phyloP scores from a whole-genome alignment of 2,329 filamentous ascomycete genomes.

The Didymella glomerata region DNA sequence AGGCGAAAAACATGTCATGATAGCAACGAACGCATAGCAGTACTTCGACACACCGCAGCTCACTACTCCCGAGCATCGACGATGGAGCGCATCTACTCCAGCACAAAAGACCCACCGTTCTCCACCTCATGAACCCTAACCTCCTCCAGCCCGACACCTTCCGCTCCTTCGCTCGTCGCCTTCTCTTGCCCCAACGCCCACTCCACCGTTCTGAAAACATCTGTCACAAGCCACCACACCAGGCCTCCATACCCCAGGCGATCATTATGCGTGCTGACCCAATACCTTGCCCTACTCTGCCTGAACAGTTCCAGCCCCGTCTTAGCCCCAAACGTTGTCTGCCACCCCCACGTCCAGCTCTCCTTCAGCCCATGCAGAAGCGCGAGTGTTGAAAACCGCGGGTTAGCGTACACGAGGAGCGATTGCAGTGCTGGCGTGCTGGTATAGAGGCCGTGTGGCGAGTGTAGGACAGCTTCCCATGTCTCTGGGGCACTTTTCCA shows the following conservation, averaged over 20 bases:
- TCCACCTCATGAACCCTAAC: constrained; percentile 1
- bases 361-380: constrained; percentile 21
- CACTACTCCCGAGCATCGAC: not conserved
- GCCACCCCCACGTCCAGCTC: constrained; percentile 7
- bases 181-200: constrained; percentile 10
- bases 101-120: constrained; percentile 8
- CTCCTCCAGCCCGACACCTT: not conserved
- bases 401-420: constrained; percentile 2
- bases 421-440: constrained; percentile 17
- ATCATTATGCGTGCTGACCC: constrained; percentile 20
- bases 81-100: not conserved
- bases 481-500: not conserved
- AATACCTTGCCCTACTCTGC: constrained; percentile 11
- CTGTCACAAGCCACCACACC: constrained; percentile 6
- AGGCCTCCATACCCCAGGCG: constrained; percentile 10
- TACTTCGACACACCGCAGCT: not conserved
- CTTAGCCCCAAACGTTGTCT: constrained; percentile 14
- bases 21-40: not conserved
- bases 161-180: not conserved
- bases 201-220: constrained; percentile 12
- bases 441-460: constrained; percentile 16
- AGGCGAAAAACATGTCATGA: not conserved
- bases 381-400: not conserved
- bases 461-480: constrained; percentile 18
- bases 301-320: constrained; percentile 12